Conservation (phyloP, 2,329 filamentous ascomycete genomes). For the Penicillium sp. region DNA sequence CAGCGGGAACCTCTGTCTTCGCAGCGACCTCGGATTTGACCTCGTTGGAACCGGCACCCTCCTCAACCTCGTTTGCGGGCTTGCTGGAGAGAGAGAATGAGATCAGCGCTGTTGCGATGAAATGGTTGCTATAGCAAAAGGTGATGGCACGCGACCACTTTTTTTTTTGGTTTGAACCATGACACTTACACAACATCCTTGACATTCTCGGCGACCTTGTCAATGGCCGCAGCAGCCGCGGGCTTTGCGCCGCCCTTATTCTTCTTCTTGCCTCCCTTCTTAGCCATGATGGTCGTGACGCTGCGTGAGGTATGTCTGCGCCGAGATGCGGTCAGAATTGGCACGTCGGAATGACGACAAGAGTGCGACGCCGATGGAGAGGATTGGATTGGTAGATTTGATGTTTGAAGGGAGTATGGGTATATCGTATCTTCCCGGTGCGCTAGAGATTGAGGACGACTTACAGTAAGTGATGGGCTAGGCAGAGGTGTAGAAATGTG, state of each 20-base stretch:
- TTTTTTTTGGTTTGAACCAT: not conserved
- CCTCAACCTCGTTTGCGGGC: constrained; percentile 26
- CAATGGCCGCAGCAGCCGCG: constrained; percentile 26
- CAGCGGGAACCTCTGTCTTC: constrained; percentile 17
- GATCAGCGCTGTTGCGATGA: constrained; percentile 7
- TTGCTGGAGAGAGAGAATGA: constrained; percentile 15
- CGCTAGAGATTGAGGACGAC: not conserved
- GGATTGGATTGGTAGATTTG: not conserved
- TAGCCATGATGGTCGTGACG: constrained; percentile 32
- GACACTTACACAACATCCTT: constrained; percentile 38
- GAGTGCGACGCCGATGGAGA: not conserved
- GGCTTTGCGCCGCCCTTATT: constrained; percentile 33
- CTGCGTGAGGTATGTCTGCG: constrained; percentile 13
- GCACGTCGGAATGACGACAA: constrained; percentile 19
- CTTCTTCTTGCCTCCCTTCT: constrained; percentile 39
- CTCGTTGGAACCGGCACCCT: constrained; percentile 23
- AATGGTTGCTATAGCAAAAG: not conserved
- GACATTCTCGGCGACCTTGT: constrained; percentile 30
- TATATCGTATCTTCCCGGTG: not conserved
- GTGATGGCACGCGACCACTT: constrained; percentile 19
- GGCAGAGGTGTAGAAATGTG: not conserved
- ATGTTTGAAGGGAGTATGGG: not conserved
- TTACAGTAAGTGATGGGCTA: constrained; percentile 7
- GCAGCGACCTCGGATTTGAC: constrained; percentile 21
- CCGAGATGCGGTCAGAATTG: constrained; percentile 14